Percentiles rank a stretch among this genome's conserved stretches.
These are phyloP conservation scores for Ilyonectria destructans DNA, from an alignment of 2,329 filamentous ascomycete species.

Conservation along the genomic window DNA sequence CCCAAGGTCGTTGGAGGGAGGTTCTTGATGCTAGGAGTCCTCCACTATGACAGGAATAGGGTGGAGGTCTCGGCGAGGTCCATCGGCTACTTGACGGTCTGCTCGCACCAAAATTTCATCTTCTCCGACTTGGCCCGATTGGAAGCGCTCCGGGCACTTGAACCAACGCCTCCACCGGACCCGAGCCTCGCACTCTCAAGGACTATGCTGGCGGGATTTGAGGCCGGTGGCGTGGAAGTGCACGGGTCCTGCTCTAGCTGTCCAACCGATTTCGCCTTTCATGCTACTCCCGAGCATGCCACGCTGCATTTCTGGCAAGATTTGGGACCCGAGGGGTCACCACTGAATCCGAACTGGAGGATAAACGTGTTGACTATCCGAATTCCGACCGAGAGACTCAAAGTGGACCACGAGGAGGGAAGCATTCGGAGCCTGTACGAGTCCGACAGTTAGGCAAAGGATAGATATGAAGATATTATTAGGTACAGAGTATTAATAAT, in stretches of 20 bases:
- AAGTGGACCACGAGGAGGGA: too few relatives aligned
- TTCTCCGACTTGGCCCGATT: neutral
- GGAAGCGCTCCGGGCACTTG: neutral
- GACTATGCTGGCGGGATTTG: neutral
- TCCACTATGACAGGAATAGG: neutral
- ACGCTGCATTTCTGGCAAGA: slow-evolving; percentile 14
- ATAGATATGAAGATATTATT: too few relatives aligned
- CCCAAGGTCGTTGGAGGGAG: neutral
- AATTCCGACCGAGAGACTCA: too few relatives aligned
- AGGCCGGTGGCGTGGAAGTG: neutral
- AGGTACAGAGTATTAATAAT: too few relatives aligned
- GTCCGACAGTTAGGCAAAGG: too few relatives aligned
- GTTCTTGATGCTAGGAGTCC: neutral
- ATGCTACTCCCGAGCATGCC: neutral
- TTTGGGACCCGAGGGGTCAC: slow-evolving; percentile 13
- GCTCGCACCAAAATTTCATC: neutral
- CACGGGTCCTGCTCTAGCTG: neutral
- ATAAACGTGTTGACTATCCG: neutral
- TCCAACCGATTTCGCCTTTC: neutral
- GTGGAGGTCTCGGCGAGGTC: neutral
- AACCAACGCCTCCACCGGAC: neutral
- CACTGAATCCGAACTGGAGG: neutral
- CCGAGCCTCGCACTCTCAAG: neutral
- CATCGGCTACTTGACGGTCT: neutral
- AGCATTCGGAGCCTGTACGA: too few relatives aligned